Percentiles rank a stretch among this genome's conserved stretches.
These are phyloP conservation scores for Herpetomonas tarakana DNA, from an alignment of 208 protist genomes.

Conservation along the genomic window DNA sequence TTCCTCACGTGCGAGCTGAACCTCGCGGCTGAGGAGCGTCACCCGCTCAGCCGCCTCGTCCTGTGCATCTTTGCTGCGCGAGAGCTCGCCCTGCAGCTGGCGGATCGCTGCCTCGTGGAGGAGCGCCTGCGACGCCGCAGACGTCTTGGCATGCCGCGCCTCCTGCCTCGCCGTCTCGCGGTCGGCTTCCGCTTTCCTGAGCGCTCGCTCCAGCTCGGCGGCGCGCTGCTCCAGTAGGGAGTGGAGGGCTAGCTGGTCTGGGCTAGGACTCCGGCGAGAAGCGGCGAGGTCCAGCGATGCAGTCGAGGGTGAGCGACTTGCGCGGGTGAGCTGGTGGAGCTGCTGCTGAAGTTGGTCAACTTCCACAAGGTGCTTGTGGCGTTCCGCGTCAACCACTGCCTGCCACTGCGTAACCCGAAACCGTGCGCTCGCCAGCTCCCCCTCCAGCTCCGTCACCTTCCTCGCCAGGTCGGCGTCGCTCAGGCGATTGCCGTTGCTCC, in stretches of 20 bases:
- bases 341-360: constrained; percentile 27
- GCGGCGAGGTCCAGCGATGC: constrained; percentile 28
- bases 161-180: neutral
- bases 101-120: neutral
- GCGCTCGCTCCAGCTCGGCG: constrained; percentile 25
- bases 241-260: neutral
- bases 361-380: constrained; percentile 26
- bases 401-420: constrained; percentile 32
- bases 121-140: neutral
- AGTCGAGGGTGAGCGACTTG: constrained; percentile 15
- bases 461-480: neutral
- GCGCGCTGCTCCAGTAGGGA: constrained; percentile 23
- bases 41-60: too few species aligned
- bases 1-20: too few species aligned
- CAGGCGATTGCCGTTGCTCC: neutral
- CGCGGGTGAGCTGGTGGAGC: constrained; percentile 2
- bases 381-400: constrained; percentile 25
- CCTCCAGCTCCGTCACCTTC: constrained; percentile 20
- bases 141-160: neutral
- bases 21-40: too few species aligned
- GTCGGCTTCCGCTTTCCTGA: neutral
- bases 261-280: constrained; percentile 20
- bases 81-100: neutral
- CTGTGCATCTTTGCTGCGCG: too few species aligned
- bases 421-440: constrained; percentile 20